These are phyloP conservation scores for Fusarium avenaceum DNA, from an alignment of 2,329 filamentous ascomycete species.

Conservation along the genomic window DNA sequence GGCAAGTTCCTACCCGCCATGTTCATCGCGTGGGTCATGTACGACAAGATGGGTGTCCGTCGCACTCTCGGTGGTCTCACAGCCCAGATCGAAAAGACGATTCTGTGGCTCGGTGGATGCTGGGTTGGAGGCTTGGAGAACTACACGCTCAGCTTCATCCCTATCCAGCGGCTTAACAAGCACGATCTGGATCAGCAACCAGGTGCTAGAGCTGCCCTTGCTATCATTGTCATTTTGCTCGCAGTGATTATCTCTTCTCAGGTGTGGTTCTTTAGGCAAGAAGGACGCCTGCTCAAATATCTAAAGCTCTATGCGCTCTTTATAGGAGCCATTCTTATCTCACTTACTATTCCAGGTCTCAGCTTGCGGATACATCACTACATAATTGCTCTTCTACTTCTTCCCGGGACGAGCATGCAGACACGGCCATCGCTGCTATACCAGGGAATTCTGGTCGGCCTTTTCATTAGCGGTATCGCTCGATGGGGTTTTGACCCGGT, in stretches of 20 bases:
- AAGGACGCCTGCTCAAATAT: slow-evolving; percentile 83
- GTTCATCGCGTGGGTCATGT: slow-evolving; percentile 90
- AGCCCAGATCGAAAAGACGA: slow-evolving; percentile 89
- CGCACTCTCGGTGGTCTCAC: slow-evolving; percentile 79
- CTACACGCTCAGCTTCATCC: slow-evolving; percentile 94
- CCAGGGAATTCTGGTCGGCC: slow-evolving; percentile 88
- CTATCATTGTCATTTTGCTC: slow-evolving; percentile 80
- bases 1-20: slow-evolving; percentile 88
- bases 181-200: slow-evolving; percentile 92
- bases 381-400: slow-evolving; percentile 85
- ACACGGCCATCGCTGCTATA: slow-evolving; percentile 87
- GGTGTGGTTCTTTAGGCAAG: slow-evolving; percentile 86
- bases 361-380: slow-evolving; percentile 95
- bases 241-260: slow-evolving; percentile 78
- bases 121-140: slow-evolving; percentile 95
- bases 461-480: slow-evolving; percentile 92
- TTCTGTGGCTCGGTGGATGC: slow-evolving; percentile 89
- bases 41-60: slow-evolving; percentile 82
- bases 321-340: slow-evolving; percentile 73
- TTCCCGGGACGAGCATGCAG: slow-evolving; percentile 90
- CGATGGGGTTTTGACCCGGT: slow-evolving; percentile 94
- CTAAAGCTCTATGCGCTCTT: slow-evolving; percentile 83
- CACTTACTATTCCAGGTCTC: slow-evolving; percentile 80
- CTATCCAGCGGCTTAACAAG: slow-evolving; percentile 89
- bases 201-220: slow-evolving; percentile 85